Evolutionary conservation across 176 grass and related monocot species (phyloP).

Genomic region (Triticum turgidum): DNA sequence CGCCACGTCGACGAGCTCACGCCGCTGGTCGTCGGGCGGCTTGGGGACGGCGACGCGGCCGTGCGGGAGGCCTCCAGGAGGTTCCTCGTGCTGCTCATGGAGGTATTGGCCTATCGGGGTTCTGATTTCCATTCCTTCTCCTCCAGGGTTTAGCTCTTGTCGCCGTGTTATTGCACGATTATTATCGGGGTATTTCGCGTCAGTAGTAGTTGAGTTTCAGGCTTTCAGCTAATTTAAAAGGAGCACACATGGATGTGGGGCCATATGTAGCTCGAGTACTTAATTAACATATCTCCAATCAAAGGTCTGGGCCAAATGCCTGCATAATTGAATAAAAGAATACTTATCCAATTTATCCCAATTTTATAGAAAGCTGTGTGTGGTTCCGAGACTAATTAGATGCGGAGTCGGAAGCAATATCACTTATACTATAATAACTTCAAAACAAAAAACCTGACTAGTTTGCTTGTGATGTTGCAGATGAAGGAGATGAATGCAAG

Average conservation of each 20-base stretch:
- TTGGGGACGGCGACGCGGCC: conserved; percentile 52
- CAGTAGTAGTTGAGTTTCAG: neutral
- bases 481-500: conserved; percentile 82
- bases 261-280: neutral
- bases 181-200: neutral
- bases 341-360: no score
- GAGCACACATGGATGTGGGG: no score
- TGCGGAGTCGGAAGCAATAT: neutral
- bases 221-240: neutral
- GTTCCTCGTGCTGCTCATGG: conserved; percentile 67
- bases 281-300: neutral
- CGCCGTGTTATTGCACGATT: no score
- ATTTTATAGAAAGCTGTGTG: no score
- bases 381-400: neutral
- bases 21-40: conserved; percentile 45
- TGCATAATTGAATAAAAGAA: no score
- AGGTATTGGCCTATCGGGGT: conserved; percentile 33
- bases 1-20: conserved; percentile 42
- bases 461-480: conserved; percentile 37
- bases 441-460: neutral
- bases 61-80: conserved; percentile 69
- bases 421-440: neutral
- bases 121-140: neutral
- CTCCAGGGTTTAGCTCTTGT: no score
- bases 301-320: neutral